Base-by-base conservation (phyloP, 495 filamentous ascomycete genomes). In the Hypoxylon intermedium region DNA sequence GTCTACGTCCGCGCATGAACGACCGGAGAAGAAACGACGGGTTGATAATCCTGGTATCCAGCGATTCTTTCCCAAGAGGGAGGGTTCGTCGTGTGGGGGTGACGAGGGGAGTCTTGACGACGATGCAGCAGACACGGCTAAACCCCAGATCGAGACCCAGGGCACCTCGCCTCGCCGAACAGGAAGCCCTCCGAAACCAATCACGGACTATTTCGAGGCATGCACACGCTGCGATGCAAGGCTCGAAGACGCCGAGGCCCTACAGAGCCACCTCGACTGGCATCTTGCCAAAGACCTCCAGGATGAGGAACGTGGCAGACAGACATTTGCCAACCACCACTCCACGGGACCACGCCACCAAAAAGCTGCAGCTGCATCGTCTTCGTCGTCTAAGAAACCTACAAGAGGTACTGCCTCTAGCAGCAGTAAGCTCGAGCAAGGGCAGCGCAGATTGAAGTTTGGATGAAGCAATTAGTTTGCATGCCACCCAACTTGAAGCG, bases 221-320 rank as follows among this genome's bases (percentile, higher is more conserved):
- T 97, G 93, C 71, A 62, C 74, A 45, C 84, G 82, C 40, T 97
- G 94, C 75, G 79, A 79, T 46, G 77, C 79, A 58, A 58, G 72
- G 26, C 67, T 95, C 18, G 77, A 74, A 28, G 76, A 75, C 9
- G 71, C 75, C n/a, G 67, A 76, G 60, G 81, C 85, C 28, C 78
- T 86, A 67, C 82, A 85, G 47, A 92, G 89, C 75, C 94, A 98
- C 68, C 81, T 90, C 34, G 94, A 98, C 71, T 98, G 92, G 90
- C 94, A 98, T 77, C 91, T 97, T 73, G 94, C 94, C 34, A 92
- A 89, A 77, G 86, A 90, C 63, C 80, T 98, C 21, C 88, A 88
- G 61, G 81, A 84, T 5, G 80, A 92, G 58, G 75, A 79, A 74
- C 75, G 74, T 75, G 75, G 71, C 74, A 76, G 23, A 38, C 67